Percentiles rank a stretch among this genome's conserved stretches.
Evolutionary conservation across 2,329 filamentous ascomycete genomes (phyloP).

Genomic region (Fusarium mundagurra): DNA sequence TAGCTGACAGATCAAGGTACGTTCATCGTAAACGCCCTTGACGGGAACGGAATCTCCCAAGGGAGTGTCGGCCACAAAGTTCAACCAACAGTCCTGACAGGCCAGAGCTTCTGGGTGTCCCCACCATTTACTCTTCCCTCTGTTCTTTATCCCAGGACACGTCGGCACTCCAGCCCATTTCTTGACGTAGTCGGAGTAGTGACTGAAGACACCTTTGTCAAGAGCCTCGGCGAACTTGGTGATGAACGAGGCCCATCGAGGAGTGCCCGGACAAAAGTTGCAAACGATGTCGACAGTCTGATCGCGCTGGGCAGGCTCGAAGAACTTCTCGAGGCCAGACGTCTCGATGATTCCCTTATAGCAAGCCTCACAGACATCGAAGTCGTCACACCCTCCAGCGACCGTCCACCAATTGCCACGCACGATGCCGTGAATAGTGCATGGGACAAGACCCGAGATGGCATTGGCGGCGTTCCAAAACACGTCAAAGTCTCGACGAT

Average conservation of each 20-base stretch:
- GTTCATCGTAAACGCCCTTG: slow-evolving; percentile 39
- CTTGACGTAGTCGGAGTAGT: slow-evolving; percentile 42
- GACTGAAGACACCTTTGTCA: slow-evolving; percentile 47
- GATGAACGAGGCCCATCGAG: slow-evolving; percentile 42
- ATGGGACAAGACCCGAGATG: slow-evolving; percentile 39
- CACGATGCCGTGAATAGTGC: slow-evolving; percentile 42
- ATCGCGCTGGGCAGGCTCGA: slow-evolving; percentile 36
- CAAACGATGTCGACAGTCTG: slow-evolving; percentile 41
- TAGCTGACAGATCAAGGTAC: slow-evolving; percentile 47
- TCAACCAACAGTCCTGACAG: slow-evolving; percentile 49
- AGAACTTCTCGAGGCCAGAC: slow-evolving; percentile 42
- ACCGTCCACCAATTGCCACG: slow-evolving; percentile 50
- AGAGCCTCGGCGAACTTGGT: slow-evolving; percentile 43
- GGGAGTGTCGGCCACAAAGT: slow-evolving; percentile 43
- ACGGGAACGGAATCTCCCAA: slow-evolving; percentile 41
- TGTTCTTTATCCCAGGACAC: slow-evolving; percentile 45
- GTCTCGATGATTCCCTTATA: slow-evolving; percentile 45
- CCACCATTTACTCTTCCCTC: slow-evolving; percentile 46
- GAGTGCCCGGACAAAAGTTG: slow-evolving; percentile 42
- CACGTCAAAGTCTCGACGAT: slow-evolving; percentile 38
- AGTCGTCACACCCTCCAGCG: slow-evolving; percentile 30
- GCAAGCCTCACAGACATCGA: slow-evolving; percentile 49
- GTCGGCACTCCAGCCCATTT: slow-evolving; percentile 42
- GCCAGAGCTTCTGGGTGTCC: slow-evolving; percentile 48
- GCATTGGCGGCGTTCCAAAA: slow-evolving; percentile 42